A percentile compares a stretch with the other conserved stretches of the same genome.
Conservation (phyloP, 2,329 filamentous ascomycete species). For the Xylariaceae sp. region DNA sequence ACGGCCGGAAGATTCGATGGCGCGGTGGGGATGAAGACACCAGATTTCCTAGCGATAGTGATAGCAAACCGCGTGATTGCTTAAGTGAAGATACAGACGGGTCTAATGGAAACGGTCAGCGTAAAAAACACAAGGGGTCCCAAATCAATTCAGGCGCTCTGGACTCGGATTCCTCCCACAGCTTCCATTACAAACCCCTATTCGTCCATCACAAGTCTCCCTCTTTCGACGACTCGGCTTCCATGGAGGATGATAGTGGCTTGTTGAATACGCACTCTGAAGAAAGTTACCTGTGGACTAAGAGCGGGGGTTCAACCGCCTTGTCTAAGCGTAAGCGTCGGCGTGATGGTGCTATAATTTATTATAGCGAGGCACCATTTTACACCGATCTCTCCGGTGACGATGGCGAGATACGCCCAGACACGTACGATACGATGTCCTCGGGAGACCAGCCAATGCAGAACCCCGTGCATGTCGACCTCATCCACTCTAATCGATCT, state of each 20-base stretch:
- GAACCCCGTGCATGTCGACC: constrained; percentile 23
- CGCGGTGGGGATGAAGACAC: constrained; percentile 62
- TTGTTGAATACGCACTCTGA: constrained; percentile 45
- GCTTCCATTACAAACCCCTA: constrained; percentile 60
- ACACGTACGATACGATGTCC: constrained; percentile 44
- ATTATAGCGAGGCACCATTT: constrained; percentile 74
- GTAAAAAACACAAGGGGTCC: constrained; percentile 42
- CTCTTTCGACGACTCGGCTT: constrained; percentile 42
- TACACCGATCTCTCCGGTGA: constrained; percentile 75
- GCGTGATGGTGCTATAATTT: constrained; percentile 71
- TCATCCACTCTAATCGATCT: constrained; percentile 24
- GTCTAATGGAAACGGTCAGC: constrained; percentile 37
- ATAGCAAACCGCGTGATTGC: constrained; percentile 42
- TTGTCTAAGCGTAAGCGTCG: constrained; percentile 47
- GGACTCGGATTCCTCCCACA: constrained; percentile 37
- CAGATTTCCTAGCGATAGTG: constrained; percentile 57
- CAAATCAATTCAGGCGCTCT: constrained; percentile 36
- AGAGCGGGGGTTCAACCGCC: constrained; percentile 34
- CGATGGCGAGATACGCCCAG: constrained; percentile 42
- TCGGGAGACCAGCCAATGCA: constrained; percentile 31
- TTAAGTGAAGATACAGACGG: constrained; percentile 46
- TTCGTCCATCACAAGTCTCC: constrained; percentile 45
- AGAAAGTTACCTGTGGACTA: constrained; percentile 44
- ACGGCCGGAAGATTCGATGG: constrained; percentile 77
- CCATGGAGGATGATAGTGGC: constrained; percentile 41